A percentile compares a stretch with the other conserved stretches of the same genome.
Evolutionary conservation across 1,284 basidiomycete species (phyloP).

Genomic region (Rhodotorula sp.): DNA sequence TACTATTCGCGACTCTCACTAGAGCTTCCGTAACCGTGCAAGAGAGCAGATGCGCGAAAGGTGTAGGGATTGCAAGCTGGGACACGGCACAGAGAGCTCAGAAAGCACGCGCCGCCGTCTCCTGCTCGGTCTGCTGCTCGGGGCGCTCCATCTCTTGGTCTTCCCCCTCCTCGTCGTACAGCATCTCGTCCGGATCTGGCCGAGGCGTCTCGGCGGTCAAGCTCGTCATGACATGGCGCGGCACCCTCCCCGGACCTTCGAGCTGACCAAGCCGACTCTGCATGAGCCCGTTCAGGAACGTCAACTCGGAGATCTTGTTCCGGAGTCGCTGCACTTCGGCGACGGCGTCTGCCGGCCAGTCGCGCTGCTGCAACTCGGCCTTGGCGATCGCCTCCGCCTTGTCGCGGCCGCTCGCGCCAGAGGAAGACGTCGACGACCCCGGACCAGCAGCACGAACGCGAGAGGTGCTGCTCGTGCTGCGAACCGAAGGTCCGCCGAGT

Average conservation of each 20-base stretch:
- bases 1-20: background rate
- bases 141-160: conserved; percentile 21
- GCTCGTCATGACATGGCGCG: conserved; percentile 26
- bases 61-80: background rate
- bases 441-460: conserved; percentile 16
- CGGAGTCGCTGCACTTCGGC: conserved; percentile 39
- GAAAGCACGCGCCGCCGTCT: conserved; percentile 6
- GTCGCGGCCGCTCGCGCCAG: background rate
- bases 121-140: conserved; percentile 9
- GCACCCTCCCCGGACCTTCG: conserved; percentile 34
- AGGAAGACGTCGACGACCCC: conserved; percentile 7
- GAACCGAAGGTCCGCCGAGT: conserved; percentile 4
- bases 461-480: conserved; percentile 15
- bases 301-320: conserved; percentile 44
- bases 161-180: conserved; percentile 18
- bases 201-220: conserved; percentile 38
- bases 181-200: conserved; percentile 24
- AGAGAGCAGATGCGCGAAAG: background rate
- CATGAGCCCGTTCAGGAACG: conserved; percentile 46
- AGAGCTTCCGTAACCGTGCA: background rate
- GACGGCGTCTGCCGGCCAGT: conserved; percentile 28
- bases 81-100: background rate
- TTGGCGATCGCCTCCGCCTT: conserved; percentile 2
- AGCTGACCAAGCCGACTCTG: conserved; percentile 41
- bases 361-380: conserved; percentile 6